Percentiles rank a stretch among this genome's conserved stretches.
Conservation (phyloP, 202 grass and related monocot species). For the Sporobolus alterniflorus region DNA sequence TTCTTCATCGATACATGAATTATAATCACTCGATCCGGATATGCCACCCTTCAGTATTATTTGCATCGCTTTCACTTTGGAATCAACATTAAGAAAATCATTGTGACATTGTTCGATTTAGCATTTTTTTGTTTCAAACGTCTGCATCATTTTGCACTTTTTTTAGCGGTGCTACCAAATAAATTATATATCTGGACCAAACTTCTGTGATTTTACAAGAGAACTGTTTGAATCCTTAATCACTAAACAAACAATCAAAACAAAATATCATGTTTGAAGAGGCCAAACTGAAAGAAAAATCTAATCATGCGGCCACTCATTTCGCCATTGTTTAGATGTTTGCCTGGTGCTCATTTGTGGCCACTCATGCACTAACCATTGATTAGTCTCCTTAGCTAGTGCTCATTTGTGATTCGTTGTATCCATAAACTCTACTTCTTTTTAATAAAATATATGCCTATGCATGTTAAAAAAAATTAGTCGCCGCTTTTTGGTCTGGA, state of each 20-base stretch:
- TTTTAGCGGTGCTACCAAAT: not conserved
- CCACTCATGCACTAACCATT: not conserved
- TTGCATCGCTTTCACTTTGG: not conserved
- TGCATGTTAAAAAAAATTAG: too few relatives aligned
- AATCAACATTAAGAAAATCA: not conserved
- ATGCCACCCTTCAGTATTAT: not conserved
- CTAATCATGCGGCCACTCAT: too few relatives aligned
- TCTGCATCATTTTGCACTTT: not conserved
- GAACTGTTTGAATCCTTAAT: too few relatives aligned
- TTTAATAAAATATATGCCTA: too few relatives aligned
- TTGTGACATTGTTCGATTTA: not conserved
- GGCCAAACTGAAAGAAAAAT: not conserved
- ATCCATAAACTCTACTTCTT: too few relatives aligned
- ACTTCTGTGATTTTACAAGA: not conserved
- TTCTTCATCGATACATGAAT: not conserved
- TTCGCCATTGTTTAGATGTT: too few relatives aligned
- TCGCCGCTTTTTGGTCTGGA: constrained; percentile 4
- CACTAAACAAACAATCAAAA: not conserved
- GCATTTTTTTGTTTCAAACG: not conserved
- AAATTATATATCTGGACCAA: not conserved
- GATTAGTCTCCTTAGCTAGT: not conserved
- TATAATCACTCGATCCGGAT: not conserved
- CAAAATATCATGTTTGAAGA: not conserved
- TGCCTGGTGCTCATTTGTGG: too few relatives aligned
- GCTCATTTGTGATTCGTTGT: too few relatives aligned